Percentiles rank a stretch among this genome's conserved stretches.
phyloP scores from a whole-genome alignment of 23 red algal species.

The Agarophyton chilense region DNA sequence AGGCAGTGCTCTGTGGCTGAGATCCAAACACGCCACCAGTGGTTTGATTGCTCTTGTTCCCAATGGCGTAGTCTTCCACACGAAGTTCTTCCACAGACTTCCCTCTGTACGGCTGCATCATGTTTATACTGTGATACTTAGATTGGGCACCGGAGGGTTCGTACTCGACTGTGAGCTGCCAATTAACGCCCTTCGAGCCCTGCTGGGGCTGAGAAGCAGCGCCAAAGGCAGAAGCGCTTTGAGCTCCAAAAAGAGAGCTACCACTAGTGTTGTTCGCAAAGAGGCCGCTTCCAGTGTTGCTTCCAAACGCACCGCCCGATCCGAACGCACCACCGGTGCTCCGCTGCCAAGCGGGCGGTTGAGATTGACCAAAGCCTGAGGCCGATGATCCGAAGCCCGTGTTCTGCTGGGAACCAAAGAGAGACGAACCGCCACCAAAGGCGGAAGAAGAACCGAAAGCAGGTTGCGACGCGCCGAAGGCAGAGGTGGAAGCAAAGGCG shows the following conservation, averaged over 20 bases:
- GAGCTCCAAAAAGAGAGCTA: conserved; percentile 38
- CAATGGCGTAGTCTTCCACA: conserved; percentile 70
- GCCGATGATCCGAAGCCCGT: conserved; percentile 9
- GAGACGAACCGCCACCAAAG: conserved; percentile 30
- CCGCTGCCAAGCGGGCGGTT: conserved; percentile 42
- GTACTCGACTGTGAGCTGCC: conserved; percentile 56
- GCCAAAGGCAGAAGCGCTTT: conserved; percentile 12
- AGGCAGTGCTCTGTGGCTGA: neutral
- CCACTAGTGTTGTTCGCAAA: conserved; percentile 5
- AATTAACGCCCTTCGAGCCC: conserved; percentile 39
- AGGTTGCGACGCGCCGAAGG: conserved; percentile 36
- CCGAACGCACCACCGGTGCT: neutral
- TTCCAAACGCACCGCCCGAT: neutral
- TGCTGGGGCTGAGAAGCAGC: conserved; percentile 1
- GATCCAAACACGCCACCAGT: conserved; percentile 42
- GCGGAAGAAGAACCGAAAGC: conserved; percentile 42
- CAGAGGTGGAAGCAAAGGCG: conserved; percentile 8
- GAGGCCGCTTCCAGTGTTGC: neutral
- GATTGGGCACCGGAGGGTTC: conserved; percentile 21
- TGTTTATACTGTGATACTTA: conserved; percentile 69
- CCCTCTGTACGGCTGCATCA: conserved; percentile 69
- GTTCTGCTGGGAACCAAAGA: conserved; percentile 27
- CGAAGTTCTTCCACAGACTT: conserved; percentile 70
- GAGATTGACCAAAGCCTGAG: conserved; percentile 59
- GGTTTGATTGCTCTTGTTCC: conserved; percentile 55